Base-by-base conservation (phyloP, 164 flowering plant genomes). In the Aristolochia californica region DNA sequence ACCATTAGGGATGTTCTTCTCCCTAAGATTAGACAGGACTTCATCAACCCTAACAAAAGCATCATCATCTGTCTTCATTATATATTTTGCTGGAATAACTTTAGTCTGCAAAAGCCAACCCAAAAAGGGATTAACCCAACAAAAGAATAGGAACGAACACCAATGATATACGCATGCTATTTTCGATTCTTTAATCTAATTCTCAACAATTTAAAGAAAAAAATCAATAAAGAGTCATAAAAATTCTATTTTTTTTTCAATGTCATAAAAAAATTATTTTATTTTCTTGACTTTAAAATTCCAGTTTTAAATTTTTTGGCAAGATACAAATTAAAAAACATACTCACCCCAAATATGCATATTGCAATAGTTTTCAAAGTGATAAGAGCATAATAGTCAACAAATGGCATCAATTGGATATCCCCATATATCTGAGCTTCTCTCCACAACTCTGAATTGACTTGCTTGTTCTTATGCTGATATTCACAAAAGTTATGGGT, bases 1-100 rank as follows among this genome's bases (percentile, higher is more conserved):
- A n/a, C 87, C 84, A 60, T 66, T 56, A n/a, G 79, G 45, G 57
- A 70, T 26, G 66, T 84, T 88, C 24, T 50, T 49, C 51, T 61
- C 78, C 69, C 79, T 77, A 18, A 88, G 83, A 64, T 74, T 73
- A 26, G 85, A 72, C 27, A 91, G 72, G 55, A 91, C 73, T 72
- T 85, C 90, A 75, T 91, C 87, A 48, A 91, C 73, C 70, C 98
- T 68, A 21, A 88, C 90, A 75, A 91, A 91, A 53, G 96, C 98
- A 76, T 91, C 98, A 72, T 91, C 98, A 66, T 91, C 98, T 45
- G 87, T 88, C 68, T 91, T 91, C 98, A 91, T 88, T 20, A 91
- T 72, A 60, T 84, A 91, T 61, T 84, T 88, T 17, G 97, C 94
- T 8, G 87, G 89, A 44, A 85, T 75, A 60, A 91, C 66, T 68